Evolutionary conservation across 371 early-diverging fungal species (phyloP), one percentile per base, ranked within the genome.

Genomic region (Mortierella sp.): DNA sequence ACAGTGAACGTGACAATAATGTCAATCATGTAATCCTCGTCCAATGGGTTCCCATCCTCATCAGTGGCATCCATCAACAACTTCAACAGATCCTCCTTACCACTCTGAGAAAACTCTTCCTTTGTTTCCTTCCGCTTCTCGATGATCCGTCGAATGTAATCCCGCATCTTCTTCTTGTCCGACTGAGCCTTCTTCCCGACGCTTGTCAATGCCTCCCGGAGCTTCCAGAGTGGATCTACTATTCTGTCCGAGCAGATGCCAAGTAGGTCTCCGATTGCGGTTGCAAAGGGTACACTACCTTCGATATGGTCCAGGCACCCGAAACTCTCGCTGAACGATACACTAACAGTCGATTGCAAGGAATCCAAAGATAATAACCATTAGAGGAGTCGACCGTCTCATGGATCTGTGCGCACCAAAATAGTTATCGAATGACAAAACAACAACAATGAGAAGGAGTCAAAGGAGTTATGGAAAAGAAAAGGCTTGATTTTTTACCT

Each of bases 1-100:
- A 72, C 71, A 26, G 92, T 87, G 69, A 92, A 90, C 77, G 91
- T 93, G 34, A 94, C 64, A 0, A 93, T 88, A 48, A 89, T 87
- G 68, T 93, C 93, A 2, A 86, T 77, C 22, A 93, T 84, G 40
- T 84, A 84, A 24, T 90, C 85, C 34, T 90, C 88, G 44, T 75
- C 71, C 1, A 89, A 65, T 0, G 73, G 73, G 0, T 87, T 76
- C 7, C 90, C 90, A 58, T 90, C 73, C 5, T 88, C 86, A 45
- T 91, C 89, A 24, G 68, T 78, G 22, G 86, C 80, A 37, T 85
- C 80, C 90, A 92, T 88, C 52, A 92, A 90, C 2, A 91, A 78
- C 43, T 88, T 85, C 43, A 93, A 79, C 6, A 93, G 78, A 78
- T 93, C 92, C 43, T 71, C 79, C 45, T 86, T 85, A 16, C 74